phyloP scores from a whole-genome alignment of 345 rosid species.

The Citrus trifoliata region DNA sequence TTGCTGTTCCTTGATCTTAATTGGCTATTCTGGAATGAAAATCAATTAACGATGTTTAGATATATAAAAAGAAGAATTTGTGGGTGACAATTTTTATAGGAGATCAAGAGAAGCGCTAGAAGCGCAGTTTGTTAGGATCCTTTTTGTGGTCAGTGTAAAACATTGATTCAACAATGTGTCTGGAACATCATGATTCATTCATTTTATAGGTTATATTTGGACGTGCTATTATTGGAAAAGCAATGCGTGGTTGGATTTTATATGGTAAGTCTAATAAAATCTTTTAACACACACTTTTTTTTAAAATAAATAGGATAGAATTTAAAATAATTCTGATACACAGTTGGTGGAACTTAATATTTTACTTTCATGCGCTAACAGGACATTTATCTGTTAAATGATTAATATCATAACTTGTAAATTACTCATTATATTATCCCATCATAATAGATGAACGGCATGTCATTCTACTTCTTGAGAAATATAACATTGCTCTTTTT shows the following conservation, averaged over 20 bases:
- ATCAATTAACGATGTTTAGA: neutral
- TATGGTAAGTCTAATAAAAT: too few relatives aligned
- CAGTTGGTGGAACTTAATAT: too few relatives aligned
- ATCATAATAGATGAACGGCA: too few relatives aligned
- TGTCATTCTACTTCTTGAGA: too few relatives aligned
- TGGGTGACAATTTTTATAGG: neutral
- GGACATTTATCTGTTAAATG: too few relatives aligned
- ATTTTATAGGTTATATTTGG: neutral
- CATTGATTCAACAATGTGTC: neutral
- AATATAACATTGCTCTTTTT: too few relatives aligned
- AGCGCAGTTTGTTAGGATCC: neutral
- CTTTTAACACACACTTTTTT: too few relatives aligned
- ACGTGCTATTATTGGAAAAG: neutral
- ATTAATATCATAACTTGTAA: too few relatives aligned
- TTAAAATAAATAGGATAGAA: too few relatives aligned
- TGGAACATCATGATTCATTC: neutral
- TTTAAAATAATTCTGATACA: too few relatives aligned
- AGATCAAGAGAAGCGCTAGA: neutral
- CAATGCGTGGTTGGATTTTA: neutral
- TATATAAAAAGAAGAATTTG: neutral
- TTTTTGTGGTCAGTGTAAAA: neutral
- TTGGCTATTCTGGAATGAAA: neutral
- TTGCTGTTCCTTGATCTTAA: neutral
- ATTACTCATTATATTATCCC: too few relatives aligned
- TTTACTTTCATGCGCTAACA: too few relatives aligned